Base-by-base conservation (phyloP, 108 stramenopile genomes). In the Aurantiochytrium sp. region DNA sequence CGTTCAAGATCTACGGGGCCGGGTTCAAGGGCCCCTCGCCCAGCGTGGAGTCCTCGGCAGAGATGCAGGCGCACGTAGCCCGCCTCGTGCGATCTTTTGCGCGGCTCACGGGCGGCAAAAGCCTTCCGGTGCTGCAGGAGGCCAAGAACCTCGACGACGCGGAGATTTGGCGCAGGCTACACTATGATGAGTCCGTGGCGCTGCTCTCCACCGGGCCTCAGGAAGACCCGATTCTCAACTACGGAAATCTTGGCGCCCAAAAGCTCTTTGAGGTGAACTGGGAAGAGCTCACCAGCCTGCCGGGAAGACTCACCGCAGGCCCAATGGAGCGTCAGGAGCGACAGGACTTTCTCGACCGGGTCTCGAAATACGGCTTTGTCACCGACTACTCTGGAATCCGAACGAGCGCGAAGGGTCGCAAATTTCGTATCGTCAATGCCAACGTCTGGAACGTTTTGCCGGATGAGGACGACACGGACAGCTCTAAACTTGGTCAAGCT, bases 371-470 rank as follows among this genome's bases (percentile, higher is more conserved):
- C n/a, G 87, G 87, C 59, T 88, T 44, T 47, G 43, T 88, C 44
- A 58, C 23, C 0, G 87, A 88, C 59, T 88, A 88, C 59, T 14
- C 42, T 5, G 87, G 87, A 6, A 42, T 88, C 59, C 87, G 87
- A 14, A 43, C 58, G 23, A 59, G 58, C n/a, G 23, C 87, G 18
- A 47, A 5, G 43, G 87, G 87, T 21, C 23, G 42, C 29, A 25
- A 58, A 12, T 88, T 88, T 47, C 28, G 58, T 0, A 60, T 88
- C 21, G 8, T 12, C 60, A 43, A 88, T 47, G 59, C 87, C 23
- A 5, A 44, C 59, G 87, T 88, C 21, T 88, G 87, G 87, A 88
- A 88, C 47, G 87, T 88, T 18, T 23, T 69, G 25, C 35, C 25
- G 8, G 64, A 69, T 18, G 64, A 69, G 10, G 42, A 42, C 64